phyloP scores from a whole-genome alignment of 1,139 yeast genomes.

The Debaryomyces sp. region DNA sequence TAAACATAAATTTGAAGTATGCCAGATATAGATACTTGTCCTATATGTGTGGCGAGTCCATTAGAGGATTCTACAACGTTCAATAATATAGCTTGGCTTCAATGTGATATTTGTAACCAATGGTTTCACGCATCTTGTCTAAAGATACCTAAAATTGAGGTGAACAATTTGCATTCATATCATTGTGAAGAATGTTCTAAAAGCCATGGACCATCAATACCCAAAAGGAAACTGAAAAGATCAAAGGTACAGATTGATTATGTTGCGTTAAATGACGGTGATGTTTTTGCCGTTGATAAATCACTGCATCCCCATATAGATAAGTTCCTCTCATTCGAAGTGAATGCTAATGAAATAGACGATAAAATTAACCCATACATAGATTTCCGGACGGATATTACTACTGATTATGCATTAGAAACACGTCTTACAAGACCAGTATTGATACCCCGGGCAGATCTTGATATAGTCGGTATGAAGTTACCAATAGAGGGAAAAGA shows the following conservation, averaged over 20 bases:
- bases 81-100: constrained; percentile 49
- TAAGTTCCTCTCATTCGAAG: constrained; percentile 29
- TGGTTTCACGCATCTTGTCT: constrained; percentile 69
- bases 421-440: constrained; percentile 31
- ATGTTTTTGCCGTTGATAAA: constrained; percentile 57
- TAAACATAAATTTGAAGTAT: background rate
- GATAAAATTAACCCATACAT: constrained; percentile 14
- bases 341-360: constrained; percentile 15
- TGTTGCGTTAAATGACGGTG: constrained; percentile 79
- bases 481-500: constrained; percentile 37
- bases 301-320: constrained; percentile 65
- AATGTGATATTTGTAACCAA: constrained; percentile 58
- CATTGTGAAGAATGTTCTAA: constrained; percentile 57
- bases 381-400: constrained; percentile 29
- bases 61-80: constrained; percentile 11
- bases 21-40: constrained; percentile 19
- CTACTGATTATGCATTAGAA: constrained; percentile 35
- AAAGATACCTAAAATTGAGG: constrained; percentile 34
- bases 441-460: constrained; percentile 33
- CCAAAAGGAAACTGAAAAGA: constrained; percentile 60
- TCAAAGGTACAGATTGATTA: constrained; percentile 64
- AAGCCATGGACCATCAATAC: constrained; percentile 54
- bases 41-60: constrained; percentile 18
- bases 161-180: constrained; percentile 46
- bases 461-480: constrained; percentile 36